Evolutionary conservation across 768 basidiomycete species (phyloP).

Genomic region (Mycena vitilis): DNA sequence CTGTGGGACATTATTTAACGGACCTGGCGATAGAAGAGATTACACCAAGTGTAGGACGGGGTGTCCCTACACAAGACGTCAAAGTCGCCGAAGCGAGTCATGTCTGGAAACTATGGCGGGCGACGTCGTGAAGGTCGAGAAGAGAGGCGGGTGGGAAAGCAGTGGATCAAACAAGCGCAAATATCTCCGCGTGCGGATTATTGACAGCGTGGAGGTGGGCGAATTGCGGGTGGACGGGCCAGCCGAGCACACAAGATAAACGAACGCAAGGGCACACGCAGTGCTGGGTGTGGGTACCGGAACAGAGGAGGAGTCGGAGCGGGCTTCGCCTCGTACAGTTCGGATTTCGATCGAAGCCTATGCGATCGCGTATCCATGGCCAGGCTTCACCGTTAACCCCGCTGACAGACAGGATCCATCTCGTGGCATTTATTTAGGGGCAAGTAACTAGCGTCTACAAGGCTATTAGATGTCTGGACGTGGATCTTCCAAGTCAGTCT

Average conservation of each 20-base stretch:
- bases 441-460: no score
- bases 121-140: slow-evolving; percentile 13
- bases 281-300: slow-evolving; percentile 2
- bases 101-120: slow-evolving; percentile 12
- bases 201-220: slow-evolving; percentile 11
- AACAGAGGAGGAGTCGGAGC: neutral
- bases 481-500: no score
- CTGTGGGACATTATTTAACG: slow-evolving; percentile 36
- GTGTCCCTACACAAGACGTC: slow-evolving; percentile 70
- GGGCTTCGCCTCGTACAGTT: slow-evolving; percentile 6
- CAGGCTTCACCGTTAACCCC: neutral
- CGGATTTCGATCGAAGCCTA: slow-evolving; percentile 23
- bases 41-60: slow-evolving; percentile 92
- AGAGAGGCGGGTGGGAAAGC: slow-evolving; percentile 11
- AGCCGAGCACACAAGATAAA: slow-evolving; percentile 14
- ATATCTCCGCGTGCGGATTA: slow-evolving; percentile 8
- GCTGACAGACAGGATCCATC: neutral
- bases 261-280: slow-evolving; percentile 12
- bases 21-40: slow-evolving; percentile 93
- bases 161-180: slow-evolving; percentile 13
- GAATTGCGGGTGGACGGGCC: slow-evolving; percentile 12
- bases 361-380: slow-evolving; percentile 20
- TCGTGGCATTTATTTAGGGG: no score
- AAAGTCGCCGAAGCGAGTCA: slow-evolving; percentile 83
- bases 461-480: no score